Evolutionary conservation across 257 asterid genomes (phyloP).

Genomic region (Forsythia suspensa): DNA sequence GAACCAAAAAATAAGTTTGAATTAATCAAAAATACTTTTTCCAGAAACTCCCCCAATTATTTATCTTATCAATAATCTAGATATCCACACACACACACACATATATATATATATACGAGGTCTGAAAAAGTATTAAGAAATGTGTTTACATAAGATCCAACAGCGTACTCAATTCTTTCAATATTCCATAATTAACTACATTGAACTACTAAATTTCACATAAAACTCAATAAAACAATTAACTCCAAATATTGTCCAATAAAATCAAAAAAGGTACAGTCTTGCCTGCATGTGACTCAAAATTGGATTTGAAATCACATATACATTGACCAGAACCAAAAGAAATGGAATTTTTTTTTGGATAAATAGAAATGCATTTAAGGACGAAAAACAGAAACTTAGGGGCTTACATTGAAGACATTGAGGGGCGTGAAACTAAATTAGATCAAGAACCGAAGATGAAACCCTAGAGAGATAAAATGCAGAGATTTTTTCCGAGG

Average conservation of each 20-base stretch:
- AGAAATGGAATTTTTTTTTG: background rate
- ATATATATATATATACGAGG: too few relatives aligned
- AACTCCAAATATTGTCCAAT: conserved; percentile 1
- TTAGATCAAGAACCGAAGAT: conserved; percentile 29
- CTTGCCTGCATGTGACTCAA: conserved; percentile 17
- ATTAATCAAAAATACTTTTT: background rate
- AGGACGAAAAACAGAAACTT: background rate
- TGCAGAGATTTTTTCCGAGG: conserved; percentile 4
- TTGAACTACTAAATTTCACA: conserved; percentile 3
- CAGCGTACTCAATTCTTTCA: conserved; percentile 10
- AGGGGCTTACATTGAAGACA: conserved; percentile 37
- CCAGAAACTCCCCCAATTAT: background rate
- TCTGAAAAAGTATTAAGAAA: background rate
- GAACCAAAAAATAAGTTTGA: background rate
- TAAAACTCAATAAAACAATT: background rate
- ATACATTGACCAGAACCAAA: conserved; percentile 27
- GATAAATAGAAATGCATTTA: conserved; percentile 5
- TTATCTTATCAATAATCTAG: background rate
- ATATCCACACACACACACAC: too few relatives aligned
- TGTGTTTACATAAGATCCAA: conserved; percentile 4
- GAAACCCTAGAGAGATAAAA: conserved; percentile 42
- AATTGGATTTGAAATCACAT: conserved; percentile 14
- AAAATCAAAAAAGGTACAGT: background rate
- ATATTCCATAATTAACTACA: conserved; percentile 8
- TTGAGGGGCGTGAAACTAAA: conserved; percentile 25